phyloP scores from a whole-genome alignment of 1,284 basidiomycete species.

The Marasmius sp. region DNA sequence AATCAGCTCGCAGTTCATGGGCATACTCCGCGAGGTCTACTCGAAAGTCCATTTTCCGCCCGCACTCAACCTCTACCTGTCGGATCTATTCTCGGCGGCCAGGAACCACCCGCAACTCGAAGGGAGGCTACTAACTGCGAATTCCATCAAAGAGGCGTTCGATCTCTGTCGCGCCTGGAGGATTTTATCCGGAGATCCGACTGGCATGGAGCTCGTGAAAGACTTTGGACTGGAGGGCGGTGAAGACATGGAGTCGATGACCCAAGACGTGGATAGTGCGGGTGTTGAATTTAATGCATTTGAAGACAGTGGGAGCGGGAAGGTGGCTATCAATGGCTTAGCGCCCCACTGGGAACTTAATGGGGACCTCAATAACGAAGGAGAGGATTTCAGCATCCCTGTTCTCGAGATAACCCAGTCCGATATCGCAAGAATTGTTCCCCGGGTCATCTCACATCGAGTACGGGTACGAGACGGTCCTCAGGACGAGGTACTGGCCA shows the following conservation, averaged over 20 bases:
- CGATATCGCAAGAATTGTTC: slow-evolving; percentile 68
- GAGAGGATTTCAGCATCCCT: slow-evolving; percentile 9
- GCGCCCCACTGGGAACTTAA: background rate
- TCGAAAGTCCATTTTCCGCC: slow-evolving; percentile 42
- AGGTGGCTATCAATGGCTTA: slow-evolving; percentile 20
- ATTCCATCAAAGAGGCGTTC: slow-evolving; percentile 58
- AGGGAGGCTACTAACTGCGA: slow-evolving; percentile 61
- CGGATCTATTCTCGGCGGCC: slow-evolving; percentile 71
- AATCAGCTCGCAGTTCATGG: slow-evolving; percentile 39
- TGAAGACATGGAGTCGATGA: slow-evolving; percentile 18
- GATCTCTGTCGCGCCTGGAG: slow-evolving; percentile 62
- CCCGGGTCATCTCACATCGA: slow-evolving; percentile 69
- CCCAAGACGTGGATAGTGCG: background rate
- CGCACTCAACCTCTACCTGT: slow-evolving; percentile 58
- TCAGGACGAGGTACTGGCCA: slow-evolving; percentile 64
- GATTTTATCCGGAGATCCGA: slow-evolving; percentile 58
- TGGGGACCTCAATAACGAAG: background rate
- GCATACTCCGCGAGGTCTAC: slow-evolving; percentile 35
- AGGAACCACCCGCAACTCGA: slow-evolving; percentile 72
- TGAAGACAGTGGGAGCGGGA: slow-evolving; percentile 23
- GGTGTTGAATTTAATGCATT: slow-evolving; percentile 4
- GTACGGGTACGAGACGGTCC: slow-evolving; percentile 65
- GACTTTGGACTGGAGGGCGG: slow-evolving; percentile 22
- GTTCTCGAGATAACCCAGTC: slow-evolving; percentile 67
- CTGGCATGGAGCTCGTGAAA: slow-evolving; percentile 46